Percentiles rank a stretch among this genome's conserved stretches.
These are phyloP conservation scores for Tagetes patula DNA, from an alignment of 129 eudicot genomes.

Conservation along the genomic window DNA sequence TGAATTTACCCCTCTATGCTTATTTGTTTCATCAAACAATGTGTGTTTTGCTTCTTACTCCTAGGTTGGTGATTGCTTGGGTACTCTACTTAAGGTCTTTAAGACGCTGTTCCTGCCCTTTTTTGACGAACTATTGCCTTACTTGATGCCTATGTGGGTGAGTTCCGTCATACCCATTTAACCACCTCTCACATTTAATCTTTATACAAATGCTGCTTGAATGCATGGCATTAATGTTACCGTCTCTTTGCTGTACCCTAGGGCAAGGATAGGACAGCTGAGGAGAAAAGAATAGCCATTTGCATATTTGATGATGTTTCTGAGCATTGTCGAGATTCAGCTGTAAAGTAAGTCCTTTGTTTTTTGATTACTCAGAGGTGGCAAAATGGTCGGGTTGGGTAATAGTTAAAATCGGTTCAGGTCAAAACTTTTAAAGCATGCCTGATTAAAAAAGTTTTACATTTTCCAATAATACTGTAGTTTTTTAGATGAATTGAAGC, in stretches of 20 bases:
- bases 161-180: constrained; percentile 27
- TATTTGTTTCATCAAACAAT: neutral
- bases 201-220: neutral
- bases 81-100: constrained; percentile 53
- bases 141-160: constrained; percentile 82
- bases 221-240: constrained; percentile 1
- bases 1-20: neutral
- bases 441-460: neutral
- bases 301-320: constrained; percentile 97
- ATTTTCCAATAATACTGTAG: neutral
- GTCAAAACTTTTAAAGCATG: neutral
- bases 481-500: neutral
- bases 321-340: constrained; percentile 94
- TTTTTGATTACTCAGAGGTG: constrained; percentile 20
- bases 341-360: constrained; percentile 54
- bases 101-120: constrained; percentile 62
- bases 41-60: constrained; percentile 10
- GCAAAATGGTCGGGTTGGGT: neutral
- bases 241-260: constrained; percentile 25
- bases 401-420: neutral
- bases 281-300: constrained; percentile 91
- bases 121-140: constrained; percentile 53
- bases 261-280: constrained; percentile 93
- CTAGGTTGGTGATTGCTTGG: constrained; percentile 90
- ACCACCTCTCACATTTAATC: neutral